Evolutionary conservation across 441 rosid species (phyloP).

Genomic region (Populus hybrid): DNA sequence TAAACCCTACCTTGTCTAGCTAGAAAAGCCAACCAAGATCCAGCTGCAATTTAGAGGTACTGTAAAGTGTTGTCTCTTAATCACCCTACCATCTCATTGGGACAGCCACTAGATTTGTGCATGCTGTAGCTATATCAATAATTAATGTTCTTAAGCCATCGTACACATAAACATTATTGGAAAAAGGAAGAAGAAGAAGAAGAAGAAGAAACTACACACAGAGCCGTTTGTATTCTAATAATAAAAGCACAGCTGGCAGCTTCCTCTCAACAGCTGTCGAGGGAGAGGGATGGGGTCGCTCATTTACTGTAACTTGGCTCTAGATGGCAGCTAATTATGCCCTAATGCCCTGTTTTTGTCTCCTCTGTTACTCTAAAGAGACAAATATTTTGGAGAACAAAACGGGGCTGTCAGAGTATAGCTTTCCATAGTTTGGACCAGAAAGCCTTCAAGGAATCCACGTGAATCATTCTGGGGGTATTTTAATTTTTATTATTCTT

Average conservation of each 20-base stretch:
- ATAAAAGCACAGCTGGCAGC: constrained; percentile 23
- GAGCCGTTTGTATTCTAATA: neutral
- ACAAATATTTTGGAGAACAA: neutral
- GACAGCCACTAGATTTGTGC: neutral
- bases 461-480: neutral
- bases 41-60: neutral
- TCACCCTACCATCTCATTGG: neutral
- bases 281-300: neutral
- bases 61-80: neutral
- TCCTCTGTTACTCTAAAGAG: neutral
- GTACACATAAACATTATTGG: neutral
- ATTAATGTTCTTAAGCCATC: neutral
- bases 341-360: neutral
- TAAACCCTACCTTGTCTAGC: too few relatives aligned
- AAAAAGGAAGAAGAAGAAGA: too few relatives aligned
- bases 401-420: neutral
- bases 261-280: constrained; percentile 19
- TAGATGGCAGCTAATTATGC: neutral
- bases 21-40: neutral
- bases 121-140: neutral
- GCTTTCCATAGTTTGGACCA: neutral
- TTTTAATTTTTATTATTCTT: too few relatives aligned
- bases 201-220: too few relatives aligned
- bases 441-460: neutral
- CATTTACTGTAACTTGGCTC: neutral